Percentiles rank a stretch among this genome's conserved stretches.
These are phyloP conservation scores for Karstenula rhodostoma DNA, from an alignment of 2,329 filamentous ascomycete species.

Conservation along the genomic window DNA sequence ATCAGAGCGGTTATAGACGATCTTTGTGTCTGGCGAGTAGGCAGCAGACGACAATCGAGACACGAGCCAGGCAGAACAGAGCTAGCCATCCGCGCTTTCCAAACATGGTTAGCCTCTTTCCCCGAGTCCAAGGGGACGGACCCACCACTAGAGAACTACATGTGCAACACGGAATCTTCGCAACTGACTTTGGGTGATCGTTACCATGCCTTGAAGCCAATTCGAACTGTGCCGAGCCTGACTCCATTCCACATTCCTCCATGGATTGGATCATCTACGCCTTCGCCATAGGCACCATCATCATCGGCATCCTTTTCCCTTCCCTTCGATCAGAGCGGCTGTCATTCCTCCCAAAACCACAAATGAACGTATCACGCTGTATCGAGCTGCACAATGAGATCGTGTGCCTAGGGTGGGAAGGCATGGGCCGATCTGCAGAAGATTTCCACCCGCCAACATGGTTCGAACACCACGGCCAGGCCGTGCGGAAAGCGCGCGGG, in stretches of 20 bases:
- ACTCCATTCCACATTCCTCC: slow-evolving; percentile 1
- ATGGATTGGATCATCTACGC: slow-evolving; percentile 27
- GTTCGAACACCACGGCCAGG: slow-evolving; percentile 9
- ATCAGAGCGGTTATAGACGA: background rate
- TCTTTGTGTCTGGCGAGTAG: background rate
- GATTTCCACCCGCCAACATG: slow-evolving; percentile 9
- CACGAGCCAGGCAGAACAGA: background rate
- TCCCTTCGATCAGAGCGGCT: slow-evolving; percentile 1
- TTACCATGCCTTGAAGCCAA: background rate
- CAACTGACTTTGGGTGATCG: background rate
- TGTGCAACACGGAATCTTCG: background rate
- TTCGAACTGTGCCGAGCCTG: background rate
- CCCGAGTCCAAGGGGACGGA: background rate
- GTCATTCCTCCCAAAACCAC: background rate
- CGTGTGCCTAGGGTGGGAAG: slow-evolving; percentile 16
- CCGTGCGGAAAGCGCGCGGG: slow-evolving; percentile 8
- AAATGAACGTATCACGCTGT: slow-evolving; percentile 15
- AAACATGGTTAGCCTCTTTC: background rate
- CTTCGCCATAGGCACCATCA: slow-evolving; percentile 23
- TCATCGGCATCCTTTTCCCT: slow-evolving; percentile 2
- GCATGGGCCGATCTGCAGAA: background rate
- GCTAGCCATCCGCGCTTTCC: background rate
- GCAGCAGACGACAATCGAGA: background rate
- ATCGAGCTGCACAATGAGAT: slow-evolving; percentile 20
- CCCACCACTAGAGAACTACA: background rate